Evolutionary conservation across 768 basidiomycete genomes (phyloP).

Genomic region (Lactifluus rugatus): DNA sequence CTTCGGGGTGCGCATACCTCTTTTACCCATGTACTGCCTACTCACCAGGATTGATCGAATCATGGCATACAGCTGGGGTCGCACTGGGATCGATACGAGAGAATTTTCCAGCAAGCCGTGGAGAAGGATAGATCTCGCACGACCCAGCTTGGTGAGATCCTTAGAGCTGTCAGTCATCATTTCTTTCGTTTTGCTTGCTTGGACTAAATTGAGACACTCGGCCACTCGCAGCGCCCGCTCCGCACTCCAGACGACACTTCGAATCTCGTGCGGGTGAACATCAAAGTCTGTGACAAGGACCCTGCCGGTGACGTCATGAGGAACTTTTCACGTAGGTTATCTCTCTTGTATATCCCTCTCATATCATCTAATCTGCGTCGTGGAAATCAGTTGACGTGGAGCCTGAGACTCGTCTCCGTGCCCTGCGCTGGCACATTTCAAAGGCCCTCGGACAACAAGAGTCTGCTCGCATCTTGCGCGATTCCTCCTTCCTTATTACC

Average conservation of each 20-base stretch:
- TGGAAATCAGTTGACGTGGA: conserved; percentile 4
- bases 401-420: conserved; percentile 13
- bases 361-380: background rate
- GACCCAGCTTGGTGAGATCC: conserved; percentile 4
- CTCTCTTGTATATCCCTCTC: background rate
- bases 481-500: conserved; percentile 8
- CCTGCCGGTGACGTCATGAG: background rate
- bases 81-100: conserved; percentile 12
- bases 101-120: conserved; percentile 8
- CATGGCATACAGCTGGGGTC: background rate
- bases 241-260: background rate
- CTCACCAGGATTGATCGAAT: background rate
- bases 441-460: conserved; percentile 6
- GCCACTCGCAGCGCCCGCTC: conserved; percentile 1
- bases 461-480: conserved; percentile 7
- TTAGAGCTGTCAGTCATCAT: conserved; percentile 6
- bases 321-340: background rate
- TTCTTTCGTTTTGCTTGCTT: too few relatives aligned
- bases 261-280: conserved; percentile 8
- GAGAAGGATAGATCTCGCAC: conserved; percentile 14
- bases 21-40: background rate
- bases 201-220: background rate
- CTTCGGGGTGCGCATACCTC: conserved; percentile 6
- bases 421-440: conserved; percentile 16
- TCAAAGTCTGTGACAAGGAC: conserved; percentile 2